These are phyloP conservation scores for Yarrowia bubula DNA, from an alignment of 805 yeast species.

Conservation along the genomic window DNA sequence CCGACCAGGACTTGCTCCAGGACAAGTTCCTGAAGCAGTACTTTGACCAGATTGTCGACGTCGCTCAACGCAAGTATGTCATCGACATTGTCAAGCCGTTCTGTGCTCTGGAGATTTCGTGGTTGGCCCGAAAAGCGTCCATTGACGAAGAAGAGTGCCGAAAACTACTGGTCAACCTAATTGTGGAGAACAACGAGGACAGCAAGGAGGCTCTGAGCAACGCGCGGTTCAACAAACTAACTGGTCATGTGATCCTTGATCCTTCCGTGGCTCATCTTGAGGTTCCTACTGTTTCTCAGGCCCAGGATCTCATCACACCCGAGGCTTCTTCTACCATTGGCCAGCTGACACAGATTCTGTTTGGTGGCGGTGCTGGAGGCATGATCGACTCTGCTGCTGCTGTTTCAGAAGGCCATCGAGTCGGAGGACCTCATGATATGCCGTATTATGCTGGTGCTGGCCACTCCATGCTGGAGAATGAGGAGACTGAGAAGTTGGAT, in stretches of 20 bases:
- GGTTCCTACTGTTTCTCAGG: slow-evolving; percentile 3
- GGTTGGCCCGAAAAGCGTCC: background rate
- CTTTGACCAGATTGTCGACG: slow-evolving; percentile 15
- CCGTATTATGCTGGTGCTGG: background rate
- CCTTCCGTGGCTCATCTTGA: background rate
- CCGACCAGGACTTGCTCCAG: background rate
- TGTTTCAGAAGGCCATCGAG: background rate
- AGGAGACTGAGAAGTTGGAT: background rate
- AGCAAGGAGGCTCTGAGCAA: slow-evolving; percentile 2
- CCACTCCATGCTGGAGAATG: slow-evolving; percentile 1
- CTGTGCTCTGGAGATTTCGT: background rate
- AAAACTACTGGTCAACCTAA: slow-evolving; percentile 13
- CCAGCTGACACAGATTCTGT: background rate
- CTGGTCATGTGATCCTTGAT: slow-evolving; percentile 1
- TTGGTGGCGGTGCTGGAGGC: slow-evolving; percentile 6
- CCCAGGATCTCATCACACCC: slow-evolving; percentile 2
- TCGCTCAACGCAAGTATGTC: slow-evolving; percentile 15
- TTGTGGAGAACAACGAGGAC: slow-evolving; percentile 3
- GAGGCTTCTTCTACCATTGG: slow-evolving; percentile 1
- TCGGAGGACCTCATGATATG: slow-evolving; percentile 1
- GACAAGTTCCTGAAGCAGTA: slow-evolving; percentile 15
- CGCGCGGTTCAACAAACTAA: slow-evolving; percentile 2
- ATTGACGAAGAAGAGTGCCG: slow-evolving; percentile 13
- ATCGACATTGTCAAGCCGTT: slow-evolving; percentile 13
- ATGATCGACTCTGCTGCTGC: background rate